Evolutionary conservation across 2,329 filamentous ascomycete species (phyloP).

Genomic region (Spiromastix sp.): DNA sequence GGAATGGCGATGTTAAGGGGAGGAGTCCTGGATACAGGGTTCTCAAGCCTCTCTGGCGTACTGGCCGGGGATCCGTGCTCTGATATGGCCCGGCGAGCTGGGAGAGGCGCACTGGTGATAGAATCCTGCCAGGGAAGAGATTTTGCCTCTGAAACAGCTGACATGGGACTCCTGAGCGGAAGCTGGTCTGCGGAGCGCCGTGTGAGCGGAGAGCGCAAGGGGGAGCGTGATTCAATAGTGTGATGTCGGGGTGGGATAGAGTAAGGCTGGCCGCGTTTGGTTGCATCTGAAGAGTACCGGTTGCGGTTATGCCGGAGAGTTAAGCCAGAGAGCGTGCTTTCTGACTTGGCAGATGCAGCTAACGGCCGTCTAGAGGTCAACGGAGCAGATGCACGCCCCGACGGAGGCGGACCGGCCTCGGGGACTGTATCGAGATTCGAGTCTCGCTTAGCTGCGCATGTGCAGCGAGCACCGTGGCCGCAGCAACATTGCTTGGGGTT

Average conservation of each 20-base stretch:
- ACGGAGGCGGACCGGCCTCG: slow-evolving; percentile 34
- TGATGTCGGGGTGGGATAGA: slow-evolving; percentile 45
- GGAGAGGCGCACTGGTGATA: slow-evolving; percentile 21
- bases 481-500: slow-evolving; percentile 13
- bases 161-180: too few relatives aligned
- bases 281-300: slow-evolving; percentile 49
- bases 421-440: slow-evolving; percentile 38
- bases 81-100: slow-evolving; percentile 29
- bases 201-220: slow-evolving; percentile 37
- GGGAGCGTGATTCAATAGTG: too few relatives aligned
- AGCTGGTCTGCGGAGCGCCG: slow-evolving; percentile 45
- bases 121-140: slow-evolving; percentile 20
- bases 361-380: slow-evolving; percentile 44
- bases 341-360: slow-evolving; percentile 48
- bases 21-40: slow-evolving; percentile 25
- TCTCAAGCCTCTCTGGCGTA: slow-evolving; percentile 20
- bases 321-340: slow-evolving; percentile 50
- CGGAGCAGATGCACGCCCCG: slow-evolving; percentile 25
- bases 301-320: slow-evolving; percentile 56
- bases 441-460: slow-evolving; percentile 30
- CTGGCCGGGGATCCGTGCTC: slow-evolving; percentile 38
- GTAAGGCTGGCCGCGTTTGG: slow-evolving; percentile 53
- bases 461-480: slow-evolving; percentile 11
- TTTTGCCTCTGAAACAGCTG: slow-evolving; percentile 29
- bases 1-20: slow-evolving; percentile 31